A percentile compares a stretch with the other conserved stretches of the same genome.
Conservation (phyloP, 1,284 basidiomycete species). For the Malassezia equina region DNA sequence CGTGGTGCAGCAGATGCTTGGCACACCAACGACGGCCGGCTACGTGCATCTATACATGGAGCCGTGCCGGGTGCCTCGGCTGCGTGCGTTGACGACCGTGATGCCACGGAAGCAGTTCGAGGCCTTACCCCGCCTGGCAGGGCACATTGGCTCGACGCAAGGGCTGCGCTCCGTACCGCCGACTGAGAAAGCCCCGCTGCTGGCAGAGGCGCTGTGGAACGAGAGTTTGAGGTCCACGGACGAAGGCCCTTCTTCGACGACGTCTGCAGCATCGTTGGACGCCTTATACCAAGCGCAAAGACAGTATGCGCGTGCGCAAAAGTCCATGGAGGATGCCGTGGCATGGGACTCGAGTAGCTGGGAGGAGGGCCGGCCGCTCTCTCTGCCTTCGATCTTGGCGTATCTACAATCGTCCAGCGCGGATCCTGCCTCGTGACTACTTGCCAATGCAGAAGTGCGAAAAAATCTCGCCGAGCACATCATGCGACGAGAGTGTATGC, state of each 20-base stretch:
- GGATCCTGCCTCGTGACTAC: constrained; percentile 4
- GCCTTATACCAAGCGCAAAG: background rate
- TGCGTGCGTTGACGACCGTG: constrained; percentile 1
- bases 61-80: background rate
- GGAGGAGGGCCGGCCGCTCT: background rate
- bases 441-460: constrained; percentile 51
- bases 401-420: background rate
- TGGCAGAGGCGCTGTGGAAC: background rate
- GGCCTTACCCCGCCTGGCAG: background rate
- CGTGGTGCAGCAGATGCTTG: constrained; percentile 2
- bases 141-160: background rate
- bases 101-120: background rate
- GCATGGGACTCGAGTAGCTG: background rate
- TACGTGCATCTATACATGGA: background rate
- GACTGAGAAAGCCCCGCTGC: background rate
- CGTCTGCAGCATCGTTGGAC: background rate
- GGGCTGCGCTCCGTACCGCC: background rate
- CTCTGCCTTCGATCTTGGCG: background rate
- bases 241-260: too few relatives aligned
- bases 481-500: constrained; percentile 59
- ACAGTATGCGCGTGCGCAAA: background rate
- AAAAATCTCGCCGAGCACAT: constrained; percentile 70
- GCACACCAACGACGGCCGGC: background rate
- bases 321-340: background rate
- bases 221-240: too few relatives aligned